Conservation (phyloP, 73 alveolate species). For the Chromera velia region DNA sequence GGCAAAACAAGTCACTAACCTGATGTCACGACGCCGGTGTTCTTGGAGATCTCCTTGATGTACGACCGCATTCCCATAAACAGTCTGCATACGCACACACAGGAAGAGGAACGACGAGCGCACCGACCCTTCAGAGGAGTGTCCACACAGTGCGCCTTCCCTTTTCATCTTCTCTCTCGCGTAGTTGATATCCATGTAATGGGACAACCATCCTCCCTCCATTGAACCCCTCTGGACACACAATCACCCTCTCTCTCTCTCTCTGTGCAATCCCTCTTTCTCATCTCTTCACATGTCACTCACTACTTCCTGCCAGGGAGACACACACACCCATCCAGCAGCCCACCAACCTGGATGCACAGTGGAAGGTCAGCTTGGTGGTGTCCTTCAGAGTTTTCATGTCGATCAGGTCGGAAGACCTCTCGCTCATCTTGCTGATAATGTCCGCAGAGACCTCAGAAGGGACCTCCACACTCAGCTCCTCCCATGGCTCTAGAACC, state of each 20-base stretch:
- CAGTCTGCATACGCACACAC: neutral
- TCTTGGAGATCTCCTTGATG: constrained; percentile 57
- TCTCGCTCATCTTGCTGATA: constrained; percentile 26
- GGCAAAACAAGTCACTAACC: too few species aligned
- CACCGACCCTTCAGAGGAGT: too few species aligned
- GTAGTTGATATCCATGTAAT: too few species aligned
- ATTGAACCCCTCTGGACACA: too few species aligned
- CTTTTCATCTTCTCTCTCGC: too few species aligned
- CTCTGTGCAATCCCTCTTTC: too few species aligned
- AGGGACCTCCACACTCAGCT: constrained; percentile 29
- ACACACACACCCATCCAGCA: neutral
- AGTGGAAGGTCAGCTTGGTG: neutral
- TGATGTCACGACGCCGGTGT: constrained; percentile 57
- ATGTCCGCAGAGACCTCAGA: neutral
- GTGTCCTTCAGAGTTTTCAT: constrained; percentile 50
- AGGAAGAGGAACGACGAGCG: neutral
- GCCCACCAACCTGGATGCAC: neutral
- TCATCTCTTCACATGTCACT: too few species aligned
- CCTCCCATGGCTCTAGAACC: constrained; percentile 38
- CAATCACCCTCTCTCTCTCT: too few species aligned
- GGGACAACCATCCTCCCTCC: too few species aligned
- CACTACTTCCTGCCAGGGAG: too few species aligned
- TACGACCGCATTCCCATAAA: constrained; percentile 48
- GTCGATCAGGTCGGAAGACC: constrained; percentile 25
- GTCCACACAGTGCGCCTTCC: too few species aligned